Evolutionary conservation across 2,329 filamentous ascomycete species (phyloP), one percentile per base, ranked within the genome.

Genomic region (Xylaria arbuscula): DNA sequence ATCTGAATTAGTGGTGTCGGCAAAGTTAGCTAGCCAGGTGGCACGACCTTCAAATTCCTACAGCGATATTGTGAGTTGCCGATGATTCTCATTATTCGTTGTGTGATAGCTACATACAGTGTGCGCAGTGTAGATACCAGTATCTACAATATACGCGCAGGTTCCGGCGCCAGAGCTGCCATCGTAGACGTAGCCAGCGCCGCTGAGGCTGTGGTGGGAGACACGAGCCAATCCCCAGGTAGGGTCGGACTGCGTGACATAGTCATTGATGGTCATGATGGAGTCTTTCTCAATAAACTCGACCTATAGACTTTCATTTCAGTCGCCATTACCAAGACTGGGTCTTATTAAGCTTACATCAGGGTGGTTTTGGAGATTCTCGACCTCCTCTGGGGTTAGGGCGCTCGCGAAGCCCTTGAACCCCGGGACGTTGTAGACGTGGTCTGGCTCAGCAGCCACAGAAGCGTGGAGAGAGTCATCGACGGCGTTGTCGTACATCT

Each of bases 71-170:
- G 61, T 76, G 62, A 76, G 72, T 28, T 22, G 17, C 28, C 5
- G 59, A 32, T 28, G 5, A 28, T 28, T 28, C 28, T 28, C 40
- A 17, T 48, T 53, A 48, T 36, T 17, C 4, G 1, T 24, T 55
- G 17, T 19, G 4, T 17, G 19, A 48, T 19, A 38, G 45, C 24
- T 45, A 62, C 74, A 10, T 75, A 77, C 76, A 56, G 76, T 34
- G 62, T 89, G 87, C 5, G 74, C 65, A 22, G 77, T 80, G 50
- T 81, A 80, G 61, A 89, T 83, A 45, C 87, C 87, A 0, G 84
- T 87, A 75, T 89, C 87, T 64, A 89, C 77, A 60, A 89, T 77
- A 74, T 88, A 89, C 57, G 83, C 79, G 68, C 81, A 87, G 60
- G 78, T 82, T 38, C 77, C 80, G 15, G 74, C 64, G 15, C 84